Evolutionary conservation across 208 protist species (phyloP).

Genomic region (Leishmania mexicana): DNA sequence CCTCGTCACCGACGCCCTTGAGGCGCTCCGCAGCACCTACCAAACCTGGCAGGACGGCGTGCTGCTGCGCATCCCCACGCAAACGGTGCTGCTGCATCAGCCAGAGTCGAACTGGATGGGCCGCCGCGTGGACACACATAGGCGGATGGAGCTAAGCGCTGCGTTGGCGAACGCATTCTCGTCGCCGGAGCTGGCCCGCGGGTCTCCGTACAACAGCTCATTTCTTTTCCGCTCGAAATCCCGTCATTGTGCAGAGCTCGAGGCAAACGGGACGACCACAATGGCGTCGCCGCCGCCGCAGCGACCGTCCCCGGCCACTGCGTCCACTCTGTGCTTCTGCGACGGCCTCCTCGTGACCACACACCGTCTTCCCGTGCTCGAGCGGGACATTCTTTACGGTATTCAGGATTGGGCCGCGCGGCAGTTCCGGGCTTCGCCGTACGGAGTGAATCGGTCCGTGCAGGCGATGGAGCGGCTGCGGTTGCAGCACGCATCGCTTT

Average conservation of each 20-base stretch:
- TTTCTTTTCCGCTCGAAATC: constrained; percentile 28
- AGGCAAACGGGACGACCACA: not conserved
- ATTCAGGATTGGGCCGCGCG: constrained; percentile 32
- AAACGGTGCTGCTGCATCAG: constrained; percentile 32
- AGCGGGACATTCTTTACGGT: constrained; percentile 18
- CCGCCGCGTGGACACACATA: constrained; percentile 16
- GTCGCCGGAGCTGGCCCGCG: constrained; percentile 18
- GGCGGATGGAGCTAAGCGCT: constrained; percentile 30
- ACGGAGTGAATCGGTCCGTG: constrained; percentile 15
- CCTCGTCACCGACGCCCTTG: constrained; percentile 34
- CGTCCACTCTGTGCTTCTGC: constrained; percentile 29
- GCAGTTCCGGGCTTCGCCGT: constrained; percentile 23
- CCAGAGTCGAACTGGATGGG: constrained; percentile 20
- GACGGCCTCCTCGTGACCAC: constrained; percentile 29
- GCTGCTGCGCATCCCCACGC: constrained; percentile 24
- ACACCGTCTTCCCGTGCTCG: constrained; percentile 17
- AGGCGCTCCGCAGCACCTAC: constrained; percentile 23
- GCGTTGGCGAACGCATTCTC: constrained; percentile 33
- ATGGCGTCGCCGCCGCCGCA: not conserved
- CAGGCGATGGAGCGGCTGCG: constrained; percentile 25
- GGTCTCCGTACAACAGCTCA: constrained; percentile 30
- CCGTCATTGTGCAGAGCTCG: constrained; percentile 19
- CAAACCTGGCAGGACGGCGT: constrained; percentile 22
- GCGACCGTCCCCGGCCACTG: not conserved
- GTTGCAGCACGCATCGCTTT: constrained; percentile 6